Base-by-base conservation (phyloP, 257 asterid species). In the Penstemon newberryi region DNA sequence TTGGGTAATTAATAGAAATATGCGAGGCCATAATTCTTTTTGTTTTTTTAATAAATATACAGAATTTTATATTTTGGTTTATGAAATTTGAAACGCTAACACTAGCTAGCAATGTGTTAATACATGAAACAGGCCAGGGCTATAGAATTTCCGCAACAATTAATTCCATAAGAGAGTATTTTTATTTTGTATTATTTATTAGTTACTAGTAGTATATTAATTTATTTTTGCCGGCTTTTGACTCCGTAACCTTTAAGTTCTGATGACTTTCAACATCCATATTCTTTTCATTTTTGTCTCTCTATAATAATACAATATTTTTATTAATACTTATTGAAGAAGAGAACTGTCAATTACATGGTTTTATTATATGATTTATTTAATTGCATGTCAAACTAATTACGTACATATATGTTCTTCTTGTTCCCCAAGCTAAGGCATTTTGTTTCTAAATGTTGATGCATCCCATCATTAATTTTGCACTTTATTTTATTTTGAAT, bases 321-420 rank as follows among this genome's bases (percentile, higher is more conserved):
- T 66, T 38, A 10, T 52, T 2, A 33, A 25, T 2, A 45, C 0
- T 1, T 25, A 25, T 64, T 37, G 10, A 65, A 6, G 3, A 37
- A 49, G 38, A 6, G 8, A n/a, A 33, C 3, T 13, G 38, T 1
- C 6, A 7, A 40, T 11, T 5, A 38, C 6, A 4, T 12, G 10
- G 38, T 9, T 60, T 18, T 59, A 25, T 25, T 25, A 25, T 25
- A 25, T 58, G 3, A 4, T 8, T 9, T 39, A 43, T 54, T 72
- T 56, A 19, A 50, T 72, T 47, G 71, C 66, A 45, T 46, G 60
- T 69, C 70, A 54, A 72, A 64, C 55, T 43, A 63, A 63, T 63
- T 46, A 46, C 47, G 43, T 42, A 13, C 54, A 5, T 3, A 33
- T 4, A 0, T 15, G 5, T 19, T 53, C 5, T 9, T 60, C 51